Evolutionary conservation across 2,329 filamentous ascomycete genomes (phyloP).

Genomic region (Sporothrix mexicana): DNA sequence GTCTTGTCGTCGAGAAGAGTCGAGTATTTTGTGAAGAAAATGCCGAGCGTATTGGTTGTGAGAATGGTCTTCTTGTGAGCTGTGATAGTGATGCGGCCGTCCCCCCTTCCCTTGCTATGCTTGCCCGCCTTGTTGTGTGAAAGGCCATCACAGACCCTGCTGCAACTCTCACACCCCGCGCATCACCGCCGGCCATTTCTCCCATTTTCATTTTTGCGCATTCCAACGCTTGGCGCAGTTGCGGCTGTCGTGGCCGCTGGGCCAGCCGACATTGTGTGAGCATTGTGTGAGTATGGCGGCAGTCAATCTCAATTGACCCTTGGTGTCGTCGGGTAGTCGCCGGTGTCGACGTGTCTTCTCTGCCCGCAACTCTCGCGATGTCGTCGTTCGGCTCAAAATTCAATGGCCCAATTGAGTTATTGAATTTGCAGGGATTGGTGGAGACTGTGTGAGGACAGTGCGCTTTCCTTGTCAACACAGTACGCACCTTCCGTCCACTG

Average conservation of each 20-base stretch:
- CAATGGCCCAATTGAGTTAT: not conserved
- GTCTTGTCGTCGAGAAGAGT: slow-evolving; percentile 21
- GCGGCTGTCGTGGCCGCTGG: slow-evolving; percentile 31
- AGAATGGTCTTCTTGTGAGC: too few species aligned
- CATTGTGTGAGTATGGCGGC: not conserved
- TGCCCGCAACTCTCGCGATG: not conserved
- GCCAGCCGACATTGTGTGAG: slow-evolving; percentile 24
- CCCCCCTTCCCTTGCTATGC: not conserved
- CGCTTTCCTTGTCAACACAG: not conserved
- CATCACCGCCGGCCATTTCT: slow-evolving; percentile 32
- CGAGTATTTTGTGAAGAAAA: not conserved
- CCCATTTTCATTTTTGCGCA: slow-evolving; percentile 39
- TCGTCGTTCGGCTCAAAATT: slow-evolving; percentile 5
- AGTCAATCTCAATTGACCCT: not conserved
- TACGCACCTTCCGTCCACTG: not conserved
- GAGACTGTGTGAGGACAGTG: slow-evolving; percentile 21
- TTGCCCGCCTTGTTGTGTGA: slow-evolving; percentile 24
- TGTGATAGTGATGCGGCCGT: too few species aligned
- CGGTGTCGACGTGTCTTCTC: not conserved
- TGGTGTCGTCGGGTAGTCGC: not conserved
- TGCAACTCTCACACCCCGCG: not conserved
- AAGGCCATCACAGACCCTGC: slow-evolving; percentile 9
- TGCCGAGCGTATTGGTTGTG: not conserved
- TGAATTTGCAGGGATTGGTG: slow-evolving; percentile 11
- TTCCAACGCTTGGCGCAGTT: slow-evolving; percentile 41